phyloP scores from a whole-genome alignment of 1,284 basidiomycete genomes.

The Cryptococcus sp. region DNA sequence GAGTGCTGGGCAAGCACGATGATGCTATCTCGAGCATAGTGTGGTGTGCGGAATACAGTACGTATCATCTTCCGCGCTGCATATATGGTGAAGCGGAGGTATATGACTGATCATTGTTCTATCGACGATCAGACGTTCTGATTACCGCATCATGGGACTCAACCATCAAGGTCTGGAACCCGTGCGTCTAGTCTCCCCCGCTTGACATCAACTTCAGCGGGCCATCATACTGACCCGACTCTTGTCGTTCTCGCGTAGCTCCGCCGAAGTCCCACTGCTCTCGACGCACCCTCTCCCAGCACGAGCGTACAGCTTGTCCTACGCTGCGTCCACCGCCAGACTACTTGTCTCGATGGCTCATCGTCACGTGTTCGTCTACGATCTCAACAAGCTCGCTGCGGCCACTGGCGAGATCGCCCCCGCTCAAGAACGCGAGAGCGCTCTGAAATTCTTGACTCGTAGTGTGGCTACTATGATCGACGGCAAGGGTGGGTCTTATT shows the following conservation, averaged over 20 bases:
- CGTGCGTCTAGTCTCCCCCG: conserved; percentile 57
- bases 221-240: not conserved
- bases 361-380: conserved; percentile 82
- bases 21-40: conserved; percentile 52
- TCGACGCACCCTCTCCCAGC: conserved; percentile 72
- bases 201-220: not conserved
- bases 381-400: conserved; percentile 67
- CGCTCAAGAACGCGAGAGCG: conserved; percentile 83
- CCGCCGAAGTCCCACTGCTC: conserved; percentile 58
- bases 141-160: conserved; percentile 90
- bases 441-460: conserved; percentile 92
- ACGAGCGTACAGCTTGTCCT: conserved; percentile 75
- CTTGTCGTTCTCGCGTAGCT: conserved; percentile 15
- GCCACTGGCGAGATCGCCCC: conserved; percentile 19
- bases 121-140: conserved; percentile 60
- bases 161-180: conserved; percentile 83
- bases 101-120: too few relatives aligned
- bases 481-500: conserved; percentile 70
- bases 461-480: conserved; percentile 87
- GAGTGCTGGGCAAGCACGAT: conserved; percentile 55
- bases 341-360: conserved; percentile 90
- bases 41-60: conserved; percentile 52
- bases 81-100: not conserved
- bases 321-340: conserved; percentile 52
- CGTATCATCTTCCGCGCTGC: conserved; percentile 13